Evolutionary conservation across 345 rosid species (phyloP).

Genomic region (Leavenworthia alabamica): DNA sequence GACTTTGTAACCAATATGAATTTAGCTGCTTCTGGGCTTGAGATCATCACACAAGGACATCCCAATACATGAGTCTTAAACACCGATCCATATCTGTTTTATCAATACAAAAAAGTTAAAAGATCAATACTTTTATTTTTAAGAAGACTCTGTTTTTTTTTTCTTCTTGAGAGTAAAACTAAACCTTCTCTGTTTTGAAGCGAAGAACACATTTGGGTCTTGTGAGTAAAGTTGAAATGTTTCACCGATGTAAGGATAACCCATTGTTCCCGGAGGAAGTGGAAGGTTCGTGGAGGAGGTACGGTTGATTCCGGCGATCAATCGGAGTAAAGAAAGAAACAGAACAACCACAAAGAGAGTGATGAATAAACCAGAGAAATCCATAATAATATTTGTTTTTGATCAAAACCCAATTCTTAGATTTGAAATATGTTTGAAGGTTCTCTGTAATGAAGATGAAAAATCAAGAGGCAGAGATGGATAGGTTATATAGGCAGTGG

Average conservation of each 20-base stretch:
- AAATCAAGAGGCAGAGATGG: conserved; percentile 20
- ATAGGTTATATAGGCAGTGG: conserved; percentile 27
- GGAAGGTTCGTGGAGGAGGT: conserved; percentile 37
- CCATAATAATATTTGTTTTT: conserved; percentile 33
- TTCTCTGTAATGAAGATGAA: conserved; percentile 12
- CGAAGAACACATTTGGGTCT: conserved; percentile 79
- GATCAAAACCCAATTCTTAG: neutral
- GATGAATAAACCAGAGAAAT: conserved; percentile 28
- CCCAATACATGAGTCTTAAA: conserved; percentile 89
- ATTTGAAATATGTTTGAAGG: neutral
- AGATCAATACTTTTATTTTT: conserved; percentile 4
- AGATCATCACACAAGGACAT: conserved; percentile 88
- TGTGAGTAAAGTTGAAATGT: conserved; percentile 88
- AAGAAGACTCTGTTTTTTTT: neutral
- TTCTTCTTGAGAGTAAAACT: neutral
- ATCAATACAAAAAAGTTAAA: neutral
- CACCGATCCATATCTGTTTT: conserved; percentile 70
- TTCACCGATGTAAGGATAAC: conserved; percentile 82
- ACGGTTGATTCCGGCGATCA: conserved; percentile 19
- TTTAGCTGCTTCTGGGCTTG: conserved; percentile 81
- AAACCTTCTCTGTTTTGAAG: conserved; percentile 58
- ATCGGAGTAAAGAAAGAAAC: conserved; percentile 32
- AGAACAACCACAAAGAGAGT: conserved; percentile 26
- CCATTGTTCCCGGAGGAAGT: conserved; percentile 83
- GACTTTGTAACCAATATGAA: conserved; percentile 64